These are phyloP conservation scores for Metschnikowia continentalis DNA, from an alignment of 805 yeast genomes.

Conservation along the genomic window DNA sequence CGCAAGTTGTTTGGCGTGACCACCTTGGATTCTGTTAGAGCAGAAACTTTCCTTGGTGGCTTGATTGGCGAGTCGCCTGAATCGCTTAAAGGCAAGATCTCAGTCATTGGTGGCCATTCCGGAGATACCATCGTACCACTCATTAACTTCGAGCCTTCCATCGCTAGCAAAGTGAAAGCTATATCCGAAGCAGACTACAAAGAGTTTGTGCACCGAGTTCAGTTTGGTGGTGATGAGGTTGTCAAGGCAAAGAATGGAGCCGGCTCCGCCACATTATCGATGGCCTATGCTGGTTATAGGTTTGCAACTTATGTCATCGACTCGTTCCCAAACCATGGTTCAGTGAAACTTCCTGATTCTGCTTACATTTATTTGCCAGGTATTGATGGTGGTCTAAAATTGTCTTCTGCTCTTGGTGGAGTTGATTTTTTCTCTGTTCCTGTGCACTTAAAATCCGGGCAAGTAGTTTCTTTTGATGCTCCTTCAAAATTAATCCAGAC, in stretches of 20 bases:
- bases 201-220: conserved; percentile 18
- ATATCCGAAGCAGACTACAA: conserved; percentile 18
- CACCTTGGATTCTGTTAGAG: conserved; percentile 43
- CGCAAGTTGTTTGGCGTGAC: conserved; percentile 45
- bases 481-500: conserved; percentile 33
- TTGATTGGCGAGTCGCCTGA: conserved; percentile 31
- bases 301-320: conserved; percentile 16
- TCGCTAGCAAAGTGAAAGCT: conserved; percentile 17
- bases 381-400: conserved; percentile 43
- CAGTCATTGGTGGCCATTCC: conserved; percentile 45
- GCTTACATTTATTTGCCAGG: conserved; percentile 54
- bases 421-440: conserved; percentile 48
- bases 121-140: conserved; percentile 47
- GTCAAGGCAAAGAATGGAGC: conserved; percentile 22
- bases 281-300: conserved; percentile 22
- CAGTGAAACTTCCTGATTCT: conserved; percentile 36
- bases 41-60: conserved; percentile 42
- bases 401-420: conserved; percentile 35
- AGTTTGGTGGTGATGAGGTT: conserved; percentile 21
- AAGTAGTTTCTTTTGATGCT: conserved; percentile 31
- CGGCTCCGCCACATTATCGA: conserved; percentile 20
- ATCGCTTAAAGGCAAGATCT: conserved; percentile 35
- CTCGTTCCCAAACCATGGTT: conserved; percentile 8
- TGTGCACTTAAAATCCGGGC: conserved; percentile 38
- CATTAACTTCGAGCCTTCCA: conserved; percentile 17